Evolutionary conservation across 305 asterid species (phyloP).

Genomic region (Fraxinus angustifolia): DNA sequence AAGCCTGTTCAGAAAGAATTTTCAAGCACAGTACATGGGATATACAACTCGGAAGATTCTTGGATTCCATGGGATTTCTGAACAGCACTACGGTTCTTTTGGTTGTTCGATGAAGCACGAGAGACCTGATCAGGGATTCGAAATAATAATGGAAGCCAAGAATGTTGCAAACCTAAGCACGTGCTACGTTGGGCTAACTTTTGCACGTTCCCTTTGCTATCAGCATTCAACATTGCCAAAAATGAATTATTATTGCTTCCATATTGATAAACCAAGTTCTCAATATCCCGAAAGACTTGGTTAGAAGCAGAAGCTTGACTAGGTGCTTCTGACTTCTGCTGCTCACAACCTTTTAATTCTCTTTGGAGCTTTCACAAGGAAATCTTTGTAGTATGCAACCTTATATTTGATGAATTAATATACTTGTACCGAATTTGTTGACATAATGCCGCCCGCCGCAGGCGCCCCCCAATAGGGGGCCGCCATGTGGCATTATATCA

Average conservation of each 20-base stretch:
- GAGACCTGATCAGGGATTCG: constrained; percentile 61
- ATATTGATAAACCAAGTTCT: constrained; percentile 60
- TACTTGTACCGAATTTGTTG: too few species aligned
- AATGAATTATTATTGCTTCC: constrained; percentile 52
- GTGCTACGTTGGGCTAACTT: constrained; percentile 80
- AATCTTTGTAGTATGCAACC: too few species aligned
- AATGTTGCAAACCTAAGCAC: constrained; percentile 72
- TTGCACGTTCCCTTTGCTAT: constrained; percentile 85
- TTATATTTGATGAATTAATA: too few species aligned
- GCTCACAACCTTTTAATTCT: too few species aligned
- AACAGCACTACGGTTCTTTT: constrained; percentile 34
- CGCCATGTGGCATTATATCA: too few species aligned
- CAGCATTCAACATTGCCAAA: constrained; percentile 78
- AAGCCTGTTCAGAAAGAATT: constrained; percentile 70
- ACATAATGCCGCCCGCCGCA: too few species aligned
- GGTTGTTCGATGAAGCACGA: constrained; percentile 70
- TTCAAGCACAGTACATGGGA: constrained; percentile 53
- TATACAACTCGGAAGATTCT: constrained; percentile 33
- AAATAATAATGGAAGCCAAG: constrained; percentile 46
- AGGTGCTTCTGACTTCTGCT: too few species aligned
- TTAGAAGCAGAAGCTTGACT: neutral
- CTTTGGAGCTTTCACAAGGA: too few species aligned
- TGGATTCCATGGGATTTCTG: constrained; percentile 20
- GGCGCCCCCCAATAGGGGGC: too few species aligned
- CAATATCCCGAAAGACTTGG: constrained; percentile 60